Evolutionary conservation across 1,284 basidiomycete species (phyloP), one percentile per base, ranked within the genome.

Genomic region (Microbotryomycetes sp.): DNA sequence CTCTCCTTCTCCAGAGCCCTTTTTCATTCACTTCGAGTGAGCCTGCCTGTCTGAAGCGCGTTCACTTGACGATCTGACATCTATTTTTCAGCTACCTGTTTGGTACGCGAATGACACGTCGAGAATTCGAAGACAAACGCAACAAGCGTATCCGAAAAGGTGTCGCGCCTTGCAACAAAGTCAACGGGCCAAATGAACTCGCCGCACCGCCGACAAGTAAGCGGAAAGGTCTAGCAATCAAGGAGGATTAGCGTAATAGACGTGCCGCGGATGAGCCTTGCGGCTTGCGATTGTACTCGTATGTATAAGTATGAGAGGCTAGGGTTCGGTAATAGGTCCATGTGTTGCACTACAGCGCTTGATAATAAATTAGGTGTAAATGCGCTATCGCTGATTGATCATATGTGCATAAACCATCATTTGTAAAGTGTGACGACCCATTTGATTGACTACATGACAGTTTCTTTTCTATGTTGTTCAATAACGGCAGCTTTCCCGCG

Each of bases 1-100:
- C 35, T 18, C 9, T 18, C 35, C 9, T 41, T 9, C 18, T 41
- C 11, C 35, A 41, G 35, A 51, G 73, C 71, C 35, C 67, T 76
- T 57, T 76, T 78, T 90, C 74, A 77, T 90, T 58, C 88, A 90
- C 68, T 91, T 89, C 89, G 89, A 91, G 62, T 67, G 53, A 35
- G 58, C 6, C 30, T 21, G 9, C n/a, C 9, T 23, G 5, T 4
- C 18, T 23, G 9, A 6, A 9, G 9, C 47, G 47, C 6, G 13
- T 21, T 26, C 21, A 3, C 21, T 18, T 64, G 45, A 58, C 60
- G 2, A 29, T 1, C 7, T 35, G 41, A 4, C 31, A 6, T 3
- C 16, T 26, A 3, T 16, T n/a, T 27, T 21, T 16, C 52, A 67
- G 66, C 75, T 76, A 78, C 5, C 72, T 92, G 27, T 79, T 93